These are phyloP conservation scores for Gossypium longicalyx DNA, from an alignment of 345 rosid species.

Conservation along the genomic window DNA sequence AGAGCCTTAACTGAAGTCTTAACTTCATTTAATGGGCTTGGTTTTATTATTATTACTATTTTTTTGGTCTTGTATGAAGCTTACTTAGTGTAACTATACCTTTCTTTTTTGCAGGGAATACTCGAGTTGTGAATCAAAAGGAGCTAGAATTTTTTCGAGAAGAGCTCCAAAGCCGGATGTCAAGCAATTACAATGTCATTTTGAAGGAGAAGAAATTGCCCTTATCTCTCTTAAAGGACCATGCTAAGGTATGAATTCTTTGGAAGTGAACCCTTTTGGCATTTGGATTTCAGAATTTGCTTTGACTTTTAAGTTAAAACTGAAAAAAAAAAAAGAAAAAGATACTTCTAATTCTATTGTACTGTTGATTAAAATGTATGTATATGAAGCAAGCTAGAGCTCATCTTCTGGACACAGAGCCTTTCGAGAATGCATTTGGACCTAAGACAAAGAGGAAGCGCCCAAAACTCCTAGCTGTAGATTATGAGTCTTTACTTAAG, in stretches of 20 bases:
- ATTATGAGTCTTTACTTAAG: slow-evolving; percentile 71
- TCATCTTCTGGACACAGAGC: slow-evolving; percentile 76
- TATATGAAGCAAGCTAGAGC: slow-evolving; percentile 74
- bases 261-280: neutral
- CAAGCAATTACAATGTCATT: slow-evolving; percentile 68
- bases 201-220: slow-evolving; percentile 44
- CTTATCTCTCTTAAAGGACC: slow-evolving; percentile 67
- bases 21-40: neutral
- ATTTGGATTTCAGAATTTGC: neutral
- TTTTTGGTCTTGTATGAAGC: neutral
- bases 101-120: slow-evolving; percentile 45
- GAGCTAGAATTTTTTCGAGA: slow-evolving; percentile 76
- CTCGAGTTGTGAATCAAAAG: slow-evolving; percentile 72
- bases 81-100: neutral
- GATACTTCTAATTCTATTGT: neutral
- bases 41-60: neutral
- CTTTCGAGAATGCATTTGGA: slow-evolving; percentile 88
- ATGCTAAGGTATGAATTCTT: slow-evolving; percentile 49
- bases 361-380: neutral
- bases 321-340: no score
- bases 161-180: slow-evolving; percentile 59
- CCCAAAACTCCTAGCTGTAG: slow-evolving; percentile 74
- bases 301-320: neutral
- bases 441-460: slow-evolving; percentile 73
- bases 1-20: neutral